Evolutionary conservation across 2,329 filamentous ascomycete species (phyloP), one percentile per base, ranked within the genome.

Genomic region (Helicocarpus griseus): DNA sequence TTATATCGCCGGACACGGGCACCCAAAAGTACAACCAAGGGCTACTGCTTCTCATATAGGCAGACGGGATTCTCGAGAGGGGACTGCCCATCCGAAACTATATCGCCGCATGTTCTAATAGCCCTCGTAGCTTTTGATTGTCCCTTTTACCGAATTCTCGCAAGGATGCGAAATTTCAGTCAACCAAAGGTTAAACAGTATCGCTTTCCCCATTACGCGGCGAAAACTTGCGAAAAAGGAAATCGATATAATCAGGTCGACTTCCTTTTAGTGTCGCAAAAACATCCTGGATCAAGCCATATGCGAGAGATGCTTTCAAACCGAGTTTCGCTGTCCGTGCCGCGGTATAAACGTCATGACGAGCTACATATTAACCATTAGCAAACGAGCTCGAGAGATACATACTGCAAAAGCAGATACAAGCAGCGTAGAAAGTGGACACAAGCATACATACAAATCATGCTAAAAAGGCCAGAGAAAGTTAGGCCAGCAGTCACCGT

Each of bases 381-480:
- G 48, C 57, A 48, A 17, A 13, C 60, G 48, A 41, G 14, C 22
- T 38, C 6, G 24, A 51, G 21, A 24, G n/a, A 22, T 28, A 38
- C 14, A 53, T 35, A 36, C 40, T 31, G n/a, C 43, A 48, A 47
- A 39, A 2, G 17, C 36, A 50, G 17, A 44, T 49, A 17, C 40
- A 43, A 19, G 28, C 39, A 38, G 51, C 35, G 36, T 2, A 41
- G 11, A 52, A 40, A 44, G 14, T 40, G 48, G 46, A 53, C 19
- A 36, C n/a, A 48, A 41, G 21, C 3, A 9, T 45, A 75, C 84
- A 65, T 77, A 90, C 89, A 87, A 80, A 87, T 86, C 53, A 89
- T 73, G 65, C 89, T 95, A 75, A 95, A 96, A 7, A 83, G 77
- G 2, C 91, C 91, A 0, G 90, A 88, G 33, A 93, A 85, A 0